phyloP scores from a whole-genome alignment of 305 asterid species.

The Rubia balearica region DNA sequence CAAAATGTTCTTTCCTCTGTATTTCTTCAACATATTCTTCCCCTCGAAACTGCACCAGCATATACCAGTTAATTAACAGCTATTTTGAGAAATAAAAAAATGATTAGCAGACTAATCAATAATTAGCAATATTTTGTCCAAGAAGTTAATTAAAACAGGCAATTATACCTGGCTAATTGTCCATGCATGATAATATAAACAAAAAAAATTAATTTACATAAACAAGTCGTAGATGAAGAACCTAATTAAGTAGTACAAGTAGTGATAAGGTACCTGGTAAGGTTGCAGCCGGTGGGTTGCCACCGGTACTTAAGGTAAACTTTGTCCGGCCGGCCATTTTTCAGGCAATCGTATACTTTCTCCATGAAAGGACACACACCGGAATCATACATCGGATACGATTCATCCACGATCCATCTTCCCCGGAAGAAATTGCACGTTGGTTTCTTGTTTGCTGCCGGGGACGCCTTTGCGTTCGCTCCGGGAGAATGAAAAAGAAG shows the following conservation, averaged over 20 bases:
- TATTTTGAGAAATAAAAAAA: no score
- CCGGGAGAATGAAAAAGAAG: not conserved
- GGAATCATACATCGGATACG: slow-evolving; percentile 22
- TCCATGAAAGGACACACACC: slow-evolving; percentile 21
- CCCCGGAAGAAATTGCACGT: slow-evolving; percentile 19
- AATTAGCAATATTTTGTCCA: no score
- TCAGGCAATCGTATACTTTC: slow-evolving; percentile 21
- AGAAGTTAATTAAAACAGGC: no score
- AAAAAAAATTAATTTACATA: no score
- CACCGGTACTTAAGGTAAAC: slow-evolving; percentile 18
- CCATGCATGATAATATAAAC: not conserved
- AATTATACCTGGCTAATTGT: no score
- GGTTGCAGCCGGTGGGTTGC: slow-evolving; percentile 21
- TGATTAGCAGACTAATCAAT: no score
- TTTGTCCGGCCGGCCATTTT: slow-evolving; percentile 26
- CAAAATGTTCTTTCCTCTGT: slow-evolving; percentile 20
- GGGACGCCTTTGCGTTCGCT: slow-evolving; percentile 3
- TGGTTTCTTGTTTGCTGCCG: not conserved
- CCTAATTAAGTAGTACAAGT: not conserved
- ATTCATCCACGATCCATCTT: slow-evolving; percentile 21
- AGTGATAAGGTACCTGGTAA: not conserved
- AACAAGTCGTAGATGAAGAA: not conserved
- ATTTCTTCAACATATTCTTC: slow-evolving; percentile 13
- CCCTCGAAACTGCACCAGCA: slow-evolving; percentile 17
- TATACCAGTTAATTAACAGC: no score